phyloP scores from a whole-genome alignment of 2,329 filamentous ascomycete genomes.

The Epichloe festucae region DNA sequence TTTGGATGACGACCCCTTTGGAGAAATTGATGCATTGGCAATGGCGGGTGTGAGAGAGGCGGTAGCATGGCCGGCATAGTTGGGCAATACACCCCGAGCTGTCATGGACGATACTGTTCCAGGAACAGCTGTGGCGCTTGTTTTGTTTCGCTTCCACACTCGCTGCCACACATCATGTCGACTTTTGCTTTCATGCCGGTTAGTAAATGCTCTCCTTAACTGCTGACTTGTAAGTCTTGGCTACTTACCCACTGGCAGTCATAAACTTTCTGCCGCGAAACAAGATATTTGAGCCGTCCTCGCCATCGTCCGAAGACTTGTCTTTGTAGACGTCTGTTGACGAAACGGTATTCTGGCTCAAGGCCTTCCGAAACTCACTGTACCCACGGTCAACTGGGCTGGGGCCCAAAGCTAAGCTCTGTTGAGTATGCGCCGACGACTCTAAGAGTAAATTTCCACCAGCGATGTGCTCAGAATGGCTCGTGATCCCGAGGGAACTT shows the following conservation, averaged over 20 bases:
- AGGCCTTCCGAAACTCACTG: constrained; percentile 16
- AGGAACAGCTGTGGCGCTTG: constrained; percentile 32
- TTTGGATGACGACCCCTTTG: constrained; percentile 18
- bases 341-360: constrained; percentile 4
- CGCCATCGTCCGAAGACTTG: constrained; percentile 18
- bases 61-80: constrained; percentile 38
- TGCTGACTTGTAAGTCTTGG: neutral
- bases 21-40: constrained; percentile 23
- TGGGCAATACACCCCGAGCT: constrained; percentile 40
- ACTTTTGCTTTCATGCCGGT: constrained; percentile 20
- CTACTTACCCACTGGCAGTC: constrained; percentile 18
- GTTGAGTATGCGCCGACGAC: constrained; percentile 10
- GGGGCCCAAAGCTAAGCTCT: constrained; percentile 12
- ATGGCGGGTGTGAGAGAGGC: constrained; percentile 35
- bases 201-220: neutral
- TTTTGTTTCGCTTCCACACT: constrained; percentile 38
- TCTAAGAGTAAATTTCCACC: constrained; percentile 11
- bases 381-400: constrained; percentile 14
- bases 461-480: constrained; percentile 21
- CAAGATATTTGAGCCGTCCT: constrained; percentile 22
- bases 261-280: constrained; percentile 24
- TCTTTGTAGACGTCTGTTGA: constrained; percentile 9
- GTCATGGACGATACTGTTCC: constrained; percentile 39
- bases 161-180: constrained; percentile 34
- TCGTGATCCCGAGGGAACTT: constrained; percentile 15